Evolutionary conservation across 768 basidiomycete genomes (phyloP), one percentile per base, ranked within the genome.

Genomic region (Podaxis sp.): DNA sequence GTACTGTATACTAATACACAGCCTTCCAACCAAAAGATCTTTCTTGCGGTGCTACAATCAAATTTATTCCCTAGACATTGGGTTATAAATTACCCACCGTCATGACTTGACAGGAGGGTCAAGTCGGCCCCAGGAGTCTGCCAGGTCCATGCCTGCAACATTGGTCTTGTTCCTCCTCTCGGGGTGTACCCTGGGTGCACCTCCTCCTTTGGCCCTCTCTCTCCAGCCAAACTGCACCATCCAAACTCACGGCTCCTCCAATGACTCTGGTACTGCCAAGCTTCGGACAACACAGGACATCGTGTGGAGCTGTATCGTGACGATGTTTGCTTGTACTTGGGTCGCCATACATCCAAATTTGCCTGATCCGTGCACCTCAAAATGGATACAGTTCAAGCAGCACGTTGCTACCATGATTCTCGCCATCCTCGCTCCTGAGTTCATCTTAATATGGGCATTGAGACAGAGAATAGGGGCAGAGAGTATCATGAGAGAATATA

Each of bases 301-400:
- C 30, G 44, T 70, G 24, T 64, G 59, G 64, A 66, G 68, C 36
- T 68, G 71, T 51, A 33, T 70, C 7, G 63, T 49, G 2, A 69
- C 68, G 1, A 63, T 68, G 9, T 67, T 70, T 22, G 59, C 65
- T 2, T 72, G 67, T 49, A 66, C 68, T 1, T 70, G 69, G 71
- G 55, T 69, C 12, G 59, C 69, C 0, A 36, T 68, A 9, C 71
- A 70, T 49, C 66, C 64, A 0, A 70, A 70, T 42, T 19, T 68
- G 8, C 67, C 69, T 9, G 13, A 51, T 22, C 48, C 30, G 19
- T 19, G 48, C 11, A 2, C 5, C 19, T 51, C 48, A 12, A n/a
- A 17, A 22, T 36, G 48, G 33, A 13, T 7, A 5, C n/a, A 8
- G 17, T 36, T 19, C 7, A 36, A 36, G 12, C 28, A 40, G 4